These are phyloP conservation scores for Xylariaceae sp. DNA, from an alignment of 2,329 filamentous ascomycete genomes.

Conservation along the genomic window DNA sequence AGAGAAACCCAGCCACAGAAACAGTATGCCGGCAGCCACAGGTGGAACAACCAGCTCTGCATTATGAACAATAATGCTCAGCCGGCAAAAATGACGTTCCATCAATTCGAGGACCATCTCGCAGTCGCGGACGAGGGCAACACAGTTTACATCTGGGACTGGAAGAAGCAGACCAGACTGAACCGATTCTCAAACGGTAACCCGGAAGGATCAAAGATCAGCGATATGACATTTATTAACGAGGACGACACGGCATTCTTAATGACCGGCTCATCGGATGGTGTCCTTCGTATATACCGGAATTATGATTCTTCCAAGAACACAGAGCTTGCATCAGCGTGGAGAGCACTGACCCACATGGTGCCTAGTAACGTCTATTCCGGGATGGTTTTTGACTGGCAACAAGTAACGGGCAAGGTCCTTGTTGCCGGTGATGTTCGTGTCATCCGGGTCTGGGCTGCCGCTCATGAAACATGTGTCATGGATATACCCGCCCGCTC, in stretches of 20 bases:
- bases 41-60: constrained; percentile 78
- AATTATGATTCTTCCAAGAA: constrained; percentile 80
- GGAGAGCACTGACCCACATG: constrained; percentile 90
- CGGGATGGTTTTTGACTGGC: constrained; percentile 97
- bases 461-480: constrained; percentile 87
- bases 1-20: constrained; percentile 93
- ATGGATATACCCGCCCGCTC: constrained; percentile 94
- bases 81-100: constrained; percentile 90
- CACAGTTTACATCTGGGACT: constrained; percentile 91
- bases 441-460: constrained; percentile 95
- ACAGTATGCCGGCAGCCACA: constrained; percentile 78
- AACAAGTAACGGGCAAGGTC: constrained; percentile 92
- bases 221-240: constrained; percentile 95
- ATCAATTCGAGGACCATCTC: constrained; percentile 96
- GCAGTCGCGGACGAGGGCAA: constrained; percentile 93
- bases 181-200: constrained; percentile 94
- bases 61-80: constrained; percentile 90
- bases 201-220: constrained; percentile 86
- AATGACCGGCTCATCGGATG: constrained; percentile 94
- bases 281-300: constrained; percentile 89
- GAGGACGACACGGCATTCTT: constrained; percentile 95
- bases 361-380: constrained; percentile 93
- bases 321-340: constrained; percentile 85
- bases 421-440: constrained; percentile 96
- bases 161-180: constrained; percentile 74